Evolutionary conservation across 73 alveolate species (phyloP), one percentile per base, ranked within the genome.

Genomic region (Breviolum minutum): DNA sequence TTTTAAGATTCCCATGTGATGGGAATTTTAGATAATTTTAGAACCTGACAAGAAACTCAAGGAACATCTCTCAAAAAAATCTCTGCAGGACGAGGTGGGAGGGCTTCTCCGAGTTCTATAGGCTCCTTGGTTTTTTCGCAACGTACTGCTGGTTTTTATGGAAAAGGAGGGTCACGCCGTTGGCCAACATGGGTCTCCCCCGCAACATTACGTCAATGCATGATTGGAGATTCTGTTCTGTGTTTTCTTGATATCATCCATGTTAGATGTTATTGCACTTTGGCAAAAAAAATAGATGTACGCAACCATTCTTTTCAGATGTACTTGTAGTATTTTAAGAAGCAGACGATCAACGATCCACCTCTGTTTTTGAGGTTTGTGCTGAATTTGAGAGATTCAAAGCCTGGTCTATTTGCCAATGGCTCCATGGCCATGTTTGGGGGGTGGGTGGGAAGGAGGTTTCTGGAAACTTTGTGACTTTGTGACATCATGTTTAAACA

Each of bases 361-460:
- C 54, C 54, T 40, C 54, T 40, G 54, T 40, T 40, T 40, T 17
- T 26, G n/a, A 92, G 98, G 98, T 76, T 74, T 60, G 89, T 92
- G 91, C 64, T 76, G 81, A 24, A 29, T 7, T 54, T 81, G 60
- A 88, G 98, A 14, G 82, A 61, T 12, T 7, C 68, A 48, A 61
- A 32, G 86, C 98, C 98, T 8, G 91, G 91, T 16, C 27, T 29
- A 9, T 92, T 92, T 62, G 98, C 98, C 60, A 92, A 76, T 16
- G 73, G 98, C 68, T 7, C 5, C 98, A 17, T 61, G 90, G 17
- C 48, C 48, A 11, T 71, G 17, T 20, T 71, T 71, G 82, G 8
- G 17, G 82, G 29, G 14, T 9, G 82, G 17, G 14, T 71, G 82
- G 17, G 8, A 7, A 8, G 82, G 17, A 19, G 82, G 82, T 71